Evolutionary conservation across 202 grass and related monocot genomes (phyloP).

Genomic region (Hordeum pubiflorum): DNA sequence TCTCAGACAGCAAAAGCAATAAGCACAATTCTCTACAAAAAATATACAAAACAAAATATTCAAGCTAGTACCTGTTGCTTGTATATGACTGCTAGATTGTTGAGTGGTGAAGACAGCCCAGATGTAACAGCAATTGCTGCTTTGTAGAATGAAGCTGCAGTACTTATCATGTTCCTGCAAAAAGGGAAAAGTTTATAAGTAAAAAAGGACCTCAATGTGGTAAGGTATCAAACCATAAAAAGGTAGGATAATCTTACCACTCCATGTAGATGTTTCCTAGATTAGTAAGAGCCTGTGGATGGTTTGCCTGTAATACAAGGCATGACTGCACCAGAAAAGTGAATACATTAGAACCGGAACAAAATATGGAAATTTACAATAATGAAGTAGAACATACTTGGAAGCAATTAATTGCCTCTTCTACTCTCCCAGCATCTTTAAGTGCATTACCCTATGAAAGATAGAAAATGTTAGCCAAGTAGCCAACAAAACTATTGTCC

Average conservation of each 20-base stretch:
- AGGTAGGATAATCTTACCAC: conserved; percentile 50
- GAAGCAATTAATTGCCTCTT: conserved; percentile 94
- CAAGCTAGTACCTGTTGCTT: conserved; percentile 76
- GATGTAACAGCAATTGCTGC: conserved; percentile 86
- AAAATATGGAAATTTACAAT: conserved; percentile 21
- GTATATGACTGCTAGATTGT: conserved; percentile 98
- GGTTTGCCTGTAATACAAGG: conserved; percentile 83
- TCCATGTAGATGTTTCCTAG: conserved; percentile 99
- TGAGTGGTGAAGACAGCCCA: conserved; percentile 87
- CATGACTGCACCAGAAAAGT: conserved; percentile 57
- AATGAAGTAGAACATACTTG: conserved; percentile 42
- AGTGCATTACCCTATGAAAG: conserved; percentile 60
- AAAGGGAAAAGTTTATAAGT: conserved; percentile 1
- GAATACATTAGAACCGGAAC: neutral
- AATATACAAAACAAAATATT: neutral
- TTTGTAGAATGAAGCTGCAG: conserved; percentile 90
- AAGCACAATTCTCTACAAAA: neutral
- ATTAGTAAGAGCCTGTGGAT: conserved; percentile 93
- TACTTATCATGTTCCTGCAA: conserved; percentile 70
- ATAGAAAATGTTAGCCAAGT: neutral
- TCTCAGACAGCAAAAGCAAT: neutral
- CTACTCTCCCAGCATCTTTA: conserved; percentile 96
- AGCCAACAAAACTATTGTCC: neutral
- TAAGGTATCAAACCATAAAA: neutral
- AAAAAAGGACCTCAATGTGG: neutral